Evolutionary conservation across 1,284 basidiomycete species (phyloP), one percentile per base, ranked within the genome.

Genomic region (Singerocomus inundabilis): DNA sequence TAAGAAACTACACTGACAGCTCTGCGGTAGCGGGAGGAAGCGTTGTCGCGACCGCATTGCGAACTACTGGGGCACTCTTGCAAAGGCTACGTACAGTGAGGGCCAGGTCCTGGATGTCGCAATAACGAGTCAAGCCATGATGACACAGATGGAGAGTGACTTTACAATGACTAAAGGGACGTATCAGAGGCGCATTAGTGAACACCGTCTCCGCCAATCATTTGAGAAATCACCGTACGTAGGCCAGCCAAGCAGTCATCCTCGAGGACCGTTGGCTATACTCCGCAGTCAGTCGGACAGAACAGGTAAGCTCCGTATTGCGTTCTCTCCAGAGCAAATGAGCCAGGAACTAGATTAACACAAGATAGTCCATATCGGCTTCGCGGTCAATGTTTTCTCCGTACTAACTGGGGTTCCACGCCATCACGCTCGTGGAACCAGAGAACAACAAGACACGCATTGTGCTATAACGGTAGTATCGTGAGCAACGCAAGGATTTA

Each of bases 381-480:
- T 47, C 52, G 16, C 46, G 38, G 35, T 56, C 45, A 21, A 15
- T 13, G 25, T 51, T 4, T 37, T 24, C 18, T 21, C 18, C 31
- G 25, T 31, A 30, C 11, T 16, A 42, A 31, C 3, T 12, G 18
- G 12, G 1, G 18, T 30, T 32, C 26, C 56, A 28, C 15, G 59
- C 58, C 56, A 32, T 48, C 43, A 36, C 31, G 18, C 47, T 30
- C 38, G n/a, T 35, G 25, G 28, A 35, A 44, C n/a, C 25, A 15
- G 28, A 33, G 16, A 34, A 36, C 26, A 35, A 30, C 37, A 26
- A 48, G 5, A 45, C 4, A 39, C 38, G 41, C 21, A 45, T 29
- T 21, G 40, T 38, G 24, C 35, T 16, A 41, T 62, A 61, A 42
- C 60, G 60, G 33, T 49, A 61, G 36, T 62, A 59, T 43, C 63